phyloP scores from a whole-genome alignment of 495 filamentous ascomycete species.

The Podospora conica region DNA sequence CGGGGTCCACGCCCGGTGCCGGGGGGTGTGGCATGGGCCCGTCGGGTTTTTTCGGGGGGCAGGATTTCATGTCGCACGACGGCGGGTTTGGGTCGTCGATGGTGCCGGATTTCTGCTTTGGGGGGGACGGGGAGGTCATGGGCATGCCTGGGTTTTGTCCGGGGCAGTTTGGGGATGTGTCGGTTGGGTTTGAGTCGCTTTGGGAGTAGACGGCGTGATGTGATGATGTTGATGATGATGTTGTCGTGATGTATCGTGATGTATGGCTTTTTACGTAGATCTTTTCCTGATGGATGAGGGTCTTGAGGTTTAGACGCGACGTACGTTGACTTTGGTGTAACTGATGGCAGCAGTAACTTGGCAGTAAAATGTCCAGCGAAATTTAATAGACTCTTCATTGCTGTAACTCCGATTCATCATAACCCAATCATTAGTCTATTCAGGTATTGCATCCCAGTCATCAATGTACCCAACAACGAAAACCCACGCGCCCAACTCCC shows the following conservation, averaged over 20 bases:
- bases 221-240: not conserved
- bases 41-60: too few relatives aligned
- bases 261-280: not conserved
- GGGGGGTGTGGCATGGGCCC: not conserved
- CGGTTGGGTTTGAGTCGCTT: constrained; percentile 2
- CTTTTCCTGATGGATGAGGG: not conserved
- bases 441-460: too few relatives aligned
- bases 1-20: not conserved
- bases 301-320: too few relatives aligned
- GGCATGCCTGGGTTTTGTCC: not conserved
- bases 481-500: too few relatives aligned
- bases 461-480: too few relatives aligned
- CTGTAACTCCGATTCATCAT: too few relatives aligned
- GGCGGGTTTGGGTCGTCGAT: not conserved
- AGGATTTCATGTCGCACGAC: not conserved
- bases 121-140: not conserved
- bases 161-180: not conserved
- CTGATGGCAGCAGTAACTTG: too few relatives aligned
- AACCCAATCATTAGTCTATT: too few relatives aligned
- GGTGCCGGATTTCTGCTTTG: not conserved
- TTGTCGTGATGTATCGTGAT: too few relatives aligned
- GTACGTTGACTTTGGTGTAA: not conserved
- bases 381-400: too few relatives aligned
- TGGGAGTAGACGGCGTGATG: not conserved
- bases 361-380: too few relatives aligned